Base-by-base conservation (phyloP, 2,329 filamentous ascomycete genomes). In the Alternaria sp. region DNA sequence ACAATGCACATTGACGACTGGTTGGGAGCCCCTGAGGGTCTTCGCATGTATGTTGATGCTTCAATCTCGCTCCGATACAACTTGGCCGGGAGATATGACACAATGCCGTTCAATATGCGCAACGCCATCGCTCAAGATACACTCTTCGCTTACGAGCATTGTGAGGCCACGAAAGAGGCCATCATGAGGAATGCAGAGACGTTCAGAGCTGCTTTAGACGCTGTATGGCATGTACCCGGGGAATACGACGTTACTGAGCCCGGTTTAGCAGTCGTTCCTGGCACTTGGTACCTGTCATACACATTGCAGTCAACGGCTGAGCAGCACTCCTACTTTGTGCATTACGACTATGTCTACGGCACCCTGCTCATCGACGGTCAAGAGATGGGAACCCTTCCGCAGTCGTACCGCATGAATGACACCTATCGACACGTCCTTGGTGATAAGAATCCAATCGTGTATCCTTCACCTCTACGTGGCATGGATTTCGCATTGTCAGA, bases 341-440 rank as follows among this genome's bases (percentile, higher is more conserved):
- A 83, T 52, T 84, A 81, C 65, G 77, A 87, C 66, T 62, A 84
- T 0, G 55, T 86, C 0, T 78, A 83, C 36, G 86, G 86, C 0
- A 80, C 83, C 50, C 71, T 88, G 0, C 74, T 87, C 0, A 77
- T 88, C 6, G 78, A 88, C 61, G 83, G 84, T 0, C 71, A 83
- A 49, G 79, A 82, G 7, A 67, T 87, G 12, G 83, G 85, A 1
- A 86, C 84, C 12, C 80, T 91, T 0, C 89, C 89, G 0, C 70
- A 81, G 1, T 77, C 85, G 2, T 85, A 87, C 46, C 82, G 81
- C 17, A 71, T 85, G 4, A 79, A 83, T 0, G 51, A 65, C 12
- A 72, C 77, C 2, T 79, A 90, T 8, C 73, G 77, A 6, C 79
- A 83, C 4, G 79, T 91, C 0, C 90, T 91, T 68, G 85, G 85